Base-by-base conservation (phyloP, 169 alveolate species). In the Plasmodium relictum region DNA sequence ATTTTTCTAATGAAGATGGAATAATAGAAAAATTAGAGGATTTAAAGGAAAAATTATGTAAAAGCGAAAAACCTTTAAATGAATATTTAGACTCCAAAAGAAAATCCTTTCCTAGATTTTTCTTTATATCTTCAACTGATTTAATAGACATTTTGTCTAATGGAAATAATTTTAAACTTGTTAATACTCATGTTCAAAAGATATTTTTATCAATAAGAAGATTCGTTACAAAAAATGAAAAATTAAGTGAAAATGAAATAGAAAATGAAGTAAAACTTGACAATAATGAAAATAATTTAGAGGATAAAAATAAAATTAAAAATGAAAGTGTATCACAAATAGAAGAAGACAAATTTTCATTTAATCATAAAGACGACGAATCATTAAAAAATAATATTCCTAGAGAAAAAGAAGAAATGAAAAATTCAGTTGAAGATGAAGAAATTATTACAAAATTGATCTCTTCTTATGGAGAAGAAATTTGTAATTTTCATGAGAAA, bases 21-120 rank as follows among this genome's bases (percentile, higher is more conserved):
- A 93, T 96, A 54, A 88, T 96, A 69, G 90, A 91, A 18, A 94
- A 94, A 93, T 94, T 97, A 50, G 98, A 97, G 93, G 96, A 93
- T 78, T 97, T 95, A 6, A 96, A 97, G 89, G 94, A 88, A 58
- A 95, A 96, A 83, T 93, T 97, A 61, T 95, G 95, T 50, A 94
- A 96, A 88, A 97, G 99, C 93, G 99, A 98, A 94, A 97, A 97
- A 89, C 99, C 99, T 0, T 94, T 98, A 74, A 97, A 98, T 88
- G 99, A 97, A 78, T 98, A 97, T 95, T 96, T 98, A 98, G 99
- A 98, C 93, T 93, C 98, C 31, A 98, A 98, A 89, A 95, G 99
- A 88, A 96, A 96, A 88, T 98, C 97, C 83, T 98, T 98, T 93
- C 99, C 99, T 44, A 97, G 99, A 66, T 98, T 98, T 94, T 98